Percentiles rank a stretch among this genome's conserved stretches.
Conservation (phyloP, 2,329 filamentous ascomycete species). For the Neoarthrinium moseri region DNA sequence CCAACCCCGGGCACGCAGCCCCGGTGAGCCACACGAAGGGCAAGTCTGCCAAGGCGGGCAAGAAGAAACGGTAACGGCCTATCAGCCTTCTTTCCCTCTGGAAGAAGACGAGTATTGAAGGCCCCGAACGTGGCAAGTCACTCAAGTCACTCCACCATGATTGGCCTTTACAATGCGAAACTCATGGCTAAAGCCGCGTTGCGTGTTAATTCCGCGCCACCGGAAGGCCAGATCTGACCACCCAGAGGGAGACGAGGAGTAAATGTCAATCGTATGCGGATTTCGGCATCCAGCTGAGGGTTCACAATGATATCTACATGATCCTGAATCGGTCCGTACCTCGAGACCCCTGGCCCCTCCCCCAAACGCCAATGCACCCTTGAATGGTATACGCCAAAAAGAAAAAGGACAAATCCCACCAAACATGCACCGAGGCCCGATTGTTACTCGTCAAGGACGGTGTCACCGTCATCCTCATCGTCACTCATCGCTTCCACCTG, state of each 20-base stretch:
- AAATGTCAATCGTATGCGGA: slow-evolving; percentile 7
- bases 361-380: slow-evolving; percentile 11
- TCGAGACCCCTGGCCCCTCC: slow-evolving; percentile 4
- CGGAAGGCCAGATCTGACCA: background rate
- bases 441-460: slow-evolving; percentile 3
- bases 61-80: slow-evolving; percentile 35
- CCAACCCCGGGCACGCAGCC: slow-evolving; percentile 60
- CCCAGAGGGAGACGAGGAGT: background rate
- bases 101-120: too few species aligned
- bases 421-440: background rate
- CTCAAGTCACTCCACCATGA: background rate
- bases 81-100: background rate
- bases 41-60: slow-evolving; percentile 29
- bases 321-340: background rate
- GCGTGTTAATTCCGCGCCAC: too few species aligned
- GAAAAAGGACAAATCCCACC: too few species aligned
- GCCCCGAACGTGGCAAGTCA: too few species aligned
- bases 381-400: background rate
- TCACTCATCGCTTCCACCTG: slow-evolving; percentile 90
- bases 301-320: slow-evolving; percentile 16
- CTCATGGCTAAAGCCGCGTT: too few species aligned
- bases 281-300: slow-evolving; percentile 17
- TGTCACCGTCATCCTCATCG: slow-evolving; percentile 59
- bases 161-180: too few species aligned
- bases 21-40: slow-evolving; percentile 26